These are phyloP conservation scores for Cyclotella atomus DNA, from an alignment of 108 stramenopile species.

Conservation along the genomic window DNA sequence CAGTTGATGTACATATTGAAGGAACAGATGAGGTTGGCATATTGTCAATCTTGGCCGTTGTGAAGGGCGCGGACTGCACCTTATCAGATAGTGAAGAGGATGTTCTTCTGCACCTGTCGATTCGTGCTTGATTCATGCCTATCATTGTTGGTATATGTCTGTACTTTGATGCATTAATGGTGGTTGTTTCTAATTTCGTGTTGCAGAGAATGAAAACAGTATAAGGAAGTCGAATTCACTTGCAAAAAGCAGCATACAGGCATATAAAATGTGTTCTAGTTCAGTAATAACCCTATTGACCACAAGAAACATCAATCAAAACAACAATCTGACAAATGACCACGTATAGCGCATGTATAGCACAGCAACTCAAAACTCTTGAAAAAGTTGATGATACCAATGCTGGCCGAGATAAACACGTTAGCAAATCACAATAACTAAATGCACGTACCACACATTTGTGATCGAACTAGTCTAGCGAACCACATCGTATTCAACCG, in stretches of 20 bases:
- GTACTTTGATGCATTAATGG: neutral
- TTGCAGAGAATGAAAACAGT: neutral
- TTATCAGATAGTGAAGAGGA: neutral
- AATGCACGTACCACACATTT: neutral
- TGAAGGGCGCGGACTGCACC: neutral
- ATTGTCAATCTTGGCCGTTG: neutral
- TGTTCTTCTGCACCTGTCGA: neutral
- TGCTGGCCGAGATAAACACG: neutral
- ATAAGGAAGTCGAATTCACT: neutral
- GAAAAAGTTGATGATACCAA: neutral
- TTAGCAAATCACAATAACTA: neutral
- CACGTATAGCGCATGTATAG: too few relatives aligned
- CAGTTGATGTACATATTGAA: neutral
- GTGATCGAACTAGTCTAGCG: conserved; percentile 3
- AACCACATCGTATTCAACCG: neutral
- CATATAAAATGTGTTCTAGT: too few relatives aligned
- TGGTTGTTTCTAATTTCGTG: neutral
- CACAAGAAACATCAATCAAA: too few relatives aligned
- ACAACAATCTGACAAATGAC: too few relatives aligned
- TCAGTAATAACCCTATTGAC: too few relatives aligned
- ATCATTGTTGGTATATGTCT: neutral
- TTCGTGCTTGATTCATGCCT: neutral
- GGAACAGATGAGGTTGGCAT: neutral
- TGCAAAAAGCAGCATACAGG: neutral
- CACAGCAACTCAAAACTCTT: neutral